phyloP scores from a whole-genome alignment of 176 grass and related monocot species.

The Oryza australiensis region DNA sequence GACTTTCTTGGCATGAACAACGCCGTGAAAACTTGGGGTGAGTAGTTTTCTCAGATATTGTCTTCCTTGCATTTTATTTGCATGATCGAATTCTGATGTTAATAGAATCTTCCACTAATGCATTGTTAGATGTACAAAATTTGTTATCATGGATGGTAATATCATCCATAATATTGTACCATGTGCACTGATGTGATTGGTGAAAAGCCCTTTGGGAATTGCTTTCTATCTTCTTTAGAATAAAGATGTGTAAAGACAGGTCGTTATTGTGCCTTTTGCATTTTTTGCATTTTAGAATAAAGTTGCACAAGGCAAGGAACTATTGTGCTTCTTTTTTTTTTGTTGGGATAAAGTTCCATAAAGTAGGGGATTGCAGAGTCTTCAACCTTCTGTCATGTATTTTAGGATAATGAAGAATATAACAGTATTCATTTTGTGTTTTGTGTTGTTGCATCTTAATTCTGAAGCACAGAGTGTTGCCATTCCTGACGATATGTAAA shows the following conservation, averaged over 20 bases:
- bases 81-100: slow-evolving; percentile 19
- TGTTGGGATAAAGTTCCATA: slow-evolving; percentile 18
- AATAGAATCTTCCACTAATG: not conserved
- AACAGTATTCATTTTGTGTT: not conserved
- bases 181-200: slow-evolving; percentile 11
- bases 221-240: slow-evolving; percentile 8
- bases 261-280: not conserved
- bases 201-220: slow-evolving; percentile 1
- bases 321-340: not conserved
- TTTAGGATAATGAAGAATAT: not conserved
- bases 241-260: slow-evolving; percentile 7
- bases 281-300: slow-evolving; percentile 30
- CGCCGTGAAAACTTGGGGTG: slow-evolving; percentile 70
- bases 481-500: slow-evolving; percentile 25
- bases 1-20: slow-evolving; percentile 90
- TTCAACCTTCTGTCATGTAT: not conserved
- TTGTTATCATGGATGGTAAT: not conserved
- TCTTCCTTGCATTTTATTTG: not conserved
- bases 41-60: not conserved
- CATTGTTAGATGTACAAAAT: slow-evolving; percentile 3
- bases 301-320: not conserved
- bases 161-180: not conserved
- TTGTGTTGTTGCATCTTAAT: not conserved
- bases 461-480: not conserved
- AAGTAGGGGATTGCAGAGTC: not conserved